Evolutionary conservation across 495 filamentous ascomycete genomes (phyloP).

Genomic region (Aspergillus affinis): DNA sequence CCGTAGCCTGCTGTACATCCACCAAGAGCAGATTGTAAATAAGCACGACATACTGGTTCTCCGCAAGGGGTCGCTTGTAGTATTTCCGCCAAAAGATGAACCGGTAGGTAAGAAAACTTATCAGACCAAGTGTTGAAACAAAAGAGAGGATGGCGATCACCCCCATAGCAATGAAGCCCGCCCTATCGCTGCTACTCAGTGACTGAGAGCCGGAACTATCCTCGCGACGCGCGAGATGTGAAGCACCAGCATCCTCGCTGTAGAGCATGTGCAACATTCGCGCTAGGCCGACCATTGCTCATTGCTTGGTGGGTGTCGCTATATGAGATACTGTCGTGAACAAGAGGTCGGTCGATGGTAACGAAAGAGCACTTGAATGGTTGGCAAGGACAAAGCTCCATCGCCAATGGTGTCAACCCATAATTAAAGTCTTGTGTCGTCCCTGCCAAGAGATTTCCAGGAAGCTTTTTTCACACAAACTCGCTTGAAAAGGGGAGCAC

Average conservation of each 20-base stretch:
- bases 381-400: background rate
- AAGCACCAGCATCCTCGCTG: conserved; percentile 1
- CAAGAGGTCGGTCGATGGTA: background rate
- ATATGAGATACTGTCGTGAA: background rate
- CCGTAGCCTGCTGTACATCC: conserved; percentile 68
- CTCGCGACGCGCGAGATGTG: background rate
- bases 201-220: background rate
- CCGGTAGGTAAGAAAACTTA: conserved; percentile 56
- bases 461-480: conserved; percentile 1
- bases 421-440: conserved; percentile 4
- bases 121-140: conserved; percentile 49
- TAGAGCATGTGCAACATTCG: conserved; percentile 1
- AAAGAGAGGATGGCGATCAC: conserved; percentile 58
- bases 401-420: conserved; percentile 2
- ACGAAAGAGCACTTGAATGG: background rate
- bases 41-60: conserved; percentile 72
- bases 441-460: background rate
- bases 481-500: background rate
- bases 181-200: conserved; percentile 22
- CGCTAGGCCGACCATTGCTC: conserved; percentile 3
- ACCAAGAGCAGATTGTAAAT: conserved; percentile 72
- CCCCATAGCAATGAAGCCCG: conserved; percentile 56
- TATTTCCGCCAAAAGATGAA: conserved; percentile 55
- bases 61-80: conserved; percentile 39
- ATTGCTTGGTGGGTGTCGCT: background rate